Evolutionary conservation across 768 basidiomycete species (phyloP).

Genomic region (Porphyrellus cyaneotinctus): DNA sequence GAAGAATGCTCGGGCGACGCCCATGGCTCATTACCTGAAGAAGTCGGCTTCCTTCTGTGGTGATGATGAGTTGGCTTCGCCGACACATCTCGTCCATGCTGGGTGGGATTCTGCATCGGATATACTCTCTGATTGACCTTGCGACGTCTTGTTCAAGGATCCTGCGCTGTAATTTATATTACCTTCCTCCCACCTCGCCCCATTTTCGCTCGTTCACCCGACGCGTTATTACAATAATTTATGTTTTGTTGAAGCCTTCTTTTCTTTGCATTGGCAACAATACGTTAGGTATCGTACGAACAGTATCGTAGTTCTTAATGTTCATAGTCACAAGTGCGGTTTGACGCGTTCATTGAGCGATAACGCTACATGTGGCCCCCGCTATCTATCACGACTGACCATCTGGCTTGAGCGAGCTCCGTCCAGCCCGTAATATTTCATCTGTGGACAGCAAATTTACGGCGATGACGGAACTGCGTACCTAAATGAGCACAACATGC

Average conservation of each 20-base stretch:
- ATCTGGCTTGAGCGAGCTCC: conserved; percentile 82
- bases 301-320: conserved; percentile 29
- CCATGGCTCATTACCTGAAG: conserved; percentile 35
- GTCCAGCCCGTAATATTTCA: conserved; percentile 88
- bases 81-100: conserved; percentile 50
- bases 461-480: conserved; percentile 80
- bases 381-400: conserved; percentile 47
- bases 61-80: conserved; percentile 37
- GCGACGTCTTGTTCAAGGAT: conserved; percentile 7
- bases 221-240: conserved; percentile 26
- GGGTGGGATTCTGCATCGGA: conserved; percentile 57
- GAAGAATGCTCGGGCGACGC: conserved; percentile 33
- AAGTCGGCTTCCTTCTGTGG: conserved; percentile 40
- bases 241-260: conserved; percentile 17
- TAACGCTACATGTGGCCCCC: conserved; percentile 15
- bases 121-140: conserved; percentile 31
- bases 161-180: conserved; percentile 25
- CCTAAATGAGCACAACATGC: conserved; percentile 25
- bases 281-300: conserved; percentile 24
- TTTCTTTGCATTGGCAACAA: conserved; percentile 10
- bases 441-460: conserved; percentile 94
- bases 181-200: neutral
- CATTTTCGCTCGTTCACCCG: conserved; percentile 18
- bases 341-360: conserved; percentile 18
- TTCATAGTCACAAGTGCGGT: conserved; percentile 24